Percentiles rank a stretch among this genome's conserved stretches.
phyloP scores from a whole-genome alignment of 371 early-diverging fungal species.

The Racocetra persica region DNA sequence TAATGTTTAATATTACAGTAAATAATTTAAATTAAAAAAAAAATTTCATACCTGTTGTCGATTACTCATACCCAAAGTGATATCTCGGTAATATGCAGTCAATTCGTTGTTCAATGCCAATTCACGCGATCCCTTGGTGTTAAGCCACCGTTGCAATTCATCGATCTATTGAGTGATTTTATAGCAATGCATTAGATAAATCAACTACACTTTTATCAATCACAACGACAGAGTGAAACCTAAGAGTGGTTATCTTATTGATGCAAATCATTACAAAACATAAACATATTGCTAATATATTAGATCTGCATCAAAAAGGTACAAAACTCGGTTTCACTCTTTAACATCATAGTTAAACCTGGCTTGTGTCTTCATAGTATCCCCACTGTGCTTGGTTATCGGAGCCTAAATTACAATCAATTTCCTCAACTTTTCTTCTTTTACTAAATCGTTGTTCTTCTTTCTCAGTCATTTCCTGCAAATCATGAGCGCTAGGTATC shows the following conservation, averaged over 20 bases:
- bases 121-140: conserved; percentile 8
- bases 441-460: conserved; percentile 1
- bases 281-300: no score
- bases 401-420: neutral
- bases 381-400: conserved; percentile 17
- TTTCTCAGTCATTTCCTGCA: neutral
- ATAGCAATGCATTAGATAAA: no score
- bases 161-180: neutral
- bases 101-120: conserved; percentile 1
- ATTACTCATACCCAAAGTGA: neutral
- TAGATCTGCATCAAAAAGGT: no score
- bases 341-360: neutral
- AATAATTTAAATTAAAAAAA: no score
- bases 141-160: conserved; percentile 5
- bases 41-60: neutral
- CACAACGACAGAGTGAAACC: no score
- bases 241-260: no score
- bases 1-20: neutral
- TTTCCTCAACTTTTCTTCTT: conserved; percentile 24
- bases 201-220: no score
- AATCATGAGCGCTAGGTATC: neutral
- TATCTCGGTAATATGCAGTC: neutral
- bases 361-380: conserved; percentile 9
- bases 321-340: no score
- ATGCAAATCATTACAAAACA: no score